phyloP scores from a whole-genome alignment of 2,329 filamentous ascomycete species.

The Phyllosticta ampelicida region DNA sequence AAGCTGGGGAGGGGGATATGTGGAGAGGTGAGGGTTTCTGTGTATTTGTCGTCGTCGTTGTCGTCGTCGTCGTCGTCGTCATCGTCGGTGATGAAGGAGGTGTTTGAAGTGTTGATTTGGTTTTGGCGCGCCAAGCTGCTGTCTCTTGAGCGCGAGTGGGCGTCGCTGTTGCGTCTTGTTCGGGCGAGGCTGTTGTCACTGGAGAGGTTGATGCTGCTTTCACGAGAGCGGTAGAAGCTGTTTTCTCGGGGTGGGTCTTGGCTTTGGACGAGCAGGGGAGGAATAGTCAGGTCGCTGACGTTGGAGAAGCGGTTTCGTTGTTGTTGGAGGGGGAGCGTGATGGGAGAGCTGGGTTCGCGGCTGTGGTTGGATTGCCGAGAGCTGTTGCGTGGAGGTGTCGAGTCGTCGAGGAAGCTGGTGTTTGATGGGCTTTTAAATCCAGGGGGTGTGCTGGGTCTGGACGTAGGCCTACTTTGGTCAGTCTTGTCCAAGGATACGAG shows the following conservation, averaged over 20 bases:
- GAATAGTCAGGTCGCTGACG: neutral
- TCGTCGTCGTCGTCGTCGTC: conserved; percentile 18
- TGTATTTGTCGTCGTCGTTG: conserved; percentile 23
- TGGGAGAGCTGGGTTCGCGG: neutral
- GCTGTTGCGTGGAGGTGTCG: conserved; percentile 1
- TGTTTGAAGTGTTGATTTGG: conserved; percentile 16
- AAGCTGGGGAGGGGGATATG: conserved; percentile 26
- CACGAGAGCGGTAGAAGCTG: neutral
- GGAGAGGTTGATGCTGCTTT: neutral
- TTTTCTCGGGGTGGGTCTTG: neutral
- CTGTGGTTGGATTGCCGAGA: neutral
- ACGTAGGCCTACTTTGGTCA: neutral
- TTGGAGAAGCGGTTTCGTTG: neutral
- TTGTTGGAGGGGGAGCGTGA: neutral
- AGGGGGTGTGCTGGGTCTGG: conserved; percentile 11
- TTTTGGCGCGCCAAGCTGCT: conserved; percentile 5
- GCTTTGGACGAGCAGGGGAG: neutral
- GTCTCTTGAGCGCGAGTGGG: neutral
- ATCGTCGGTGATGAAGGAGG: conserved; percentile 15
- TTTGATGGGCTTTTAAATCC: neutral
- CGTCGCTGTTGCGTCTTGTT: neutral
- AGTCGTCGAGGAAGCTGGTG: conserved; percentile 4
- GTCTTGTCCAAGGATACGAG: conserved; percentile 10
- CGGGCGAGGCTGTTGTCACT: neutral
- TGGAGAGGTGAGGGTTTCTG: conserved; percentile 17